Conservation (phyloP, 352 stramenopile species). For the Thalassiosira pacifica region DNA sequence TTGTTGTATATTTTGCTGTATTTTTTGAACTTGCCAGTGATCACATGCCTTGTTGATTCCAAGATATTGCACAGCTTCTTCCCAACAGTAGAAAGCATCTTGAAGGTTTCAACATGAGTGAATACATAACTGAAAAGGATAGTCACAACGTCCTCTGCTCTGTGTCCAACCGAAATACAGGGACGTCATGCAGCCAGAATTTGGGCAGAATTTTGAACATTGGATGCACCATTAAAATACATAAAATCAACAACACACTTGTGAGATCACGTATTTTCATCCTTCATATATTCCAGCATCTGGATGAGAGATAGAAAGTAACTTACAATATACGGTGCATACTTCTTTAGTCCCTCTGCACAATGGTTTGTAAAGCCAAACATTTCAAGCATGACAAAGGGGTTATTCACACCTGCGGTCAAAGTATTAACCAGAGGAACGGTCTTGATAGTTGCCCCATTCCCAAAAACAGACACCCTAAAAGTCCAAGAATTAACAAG, state of each 20-base stretch:
- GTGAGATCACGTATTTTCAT: not conserved
- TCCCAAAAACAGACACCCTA: not conserved
- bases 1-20: slow-evolving; percentile 11
- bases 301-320: slow-evolving; percentile 2
- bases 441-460: slow-evolving; percentile 35
- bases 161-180: slow-evolving; percentile 18
- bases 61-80: slow-evolving; percentile 27
- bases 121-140: slow-evolving; percentile 24
- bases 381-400: slow-evolving; percentile 10
- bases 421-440: slow-evolving; percentile 33
- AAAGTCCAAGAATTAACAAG: not conserved
- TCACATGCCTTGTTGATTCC: slow-evolving; percentile 10
- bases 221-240: slow-evolving; percentile 33
- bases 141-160: slow-evolving; percentile 30
- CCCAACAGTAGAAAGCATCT: slow-evolving; percentile 11
- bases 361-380: slow-evolving; percentile 29
- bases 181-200: slow-evolving; percentile 12
- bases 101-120: not conserved
- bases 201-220: slow-evolving; percentile 40
- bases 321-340: slow-evolving; percentile 31
- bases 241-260: slow-evolving; percentile 26
- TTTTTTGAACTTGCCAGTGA: slow-evolving; percentile 13
- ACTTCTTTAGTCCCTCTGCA: slow-evolving; percentile 30
- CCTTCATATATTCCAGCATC: not conserved
- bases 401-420: slow-evolving; percentile 29